Base-by-base conservation (phyloP, 2,329 filamentous ascomycete genomes). In the Coniella vitis region DNA sequence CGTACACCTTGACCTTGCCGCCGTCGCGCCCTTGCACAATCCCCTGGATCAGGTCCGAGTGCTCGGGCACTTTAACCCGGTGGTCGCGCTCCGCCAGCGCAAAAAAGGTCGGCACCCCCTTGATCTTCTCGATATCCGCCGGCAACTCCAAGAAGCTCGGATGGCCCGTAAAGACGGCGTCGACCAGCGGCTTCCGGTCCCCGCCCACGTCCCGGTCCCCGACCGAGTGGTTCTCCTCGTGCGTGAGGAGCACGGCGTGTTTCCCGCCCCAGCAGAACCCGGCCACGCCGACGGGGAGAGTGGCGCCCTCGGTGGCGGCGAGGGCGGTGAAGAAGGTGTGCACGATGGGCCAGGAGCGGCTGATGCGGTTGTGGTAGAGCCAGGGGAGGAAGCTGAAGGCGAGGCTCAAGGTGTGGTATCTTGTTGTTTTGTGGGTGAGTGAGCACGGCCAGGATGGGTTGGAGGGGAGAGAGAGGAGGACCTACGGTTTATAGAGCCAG, bases 191-290 rank as follows among this genome's bases (percentile, higher is more conserved):
- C 52, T 59, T 59, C 4, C 2, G 17, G 2, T 16, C 16, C 34
- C 55, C 62, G 16, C 61, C 57, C 17, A 22, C 7, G 13, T 44
- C n/a, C 31, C 13, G 13, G 21, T 49, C n/a, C 17, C 21, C 37
- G 3, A 14, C 49, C 3, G 48, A 49, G 29, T 47, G 52, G 4
- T 63, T 57, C 25, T 54, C 55, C 36, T 53, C 53, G 52, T 69
- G 67, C 10, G 70, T 65, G 3, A 83, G 69, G n/a, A 70, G 59
- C 8, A 78, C 59, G 2, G 69, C 63, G 55, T 81, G 72, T 53
- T 76, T 75, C 20, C 77, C 81, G 20, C 80, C 80, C 79, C 79
- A 84, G 66, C 78, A 83, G 64, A 80, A 83, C 0, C 80, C 81
- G 0, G 75, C 75, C 0, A 69, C 74, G 19, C 72, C 78, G 39